Evolutionary conservation across 768 basidiomycete genomes (phyloP), one percentile per base, ranked within the genome.

Genomic region (Boletus huronensis): DNA sequence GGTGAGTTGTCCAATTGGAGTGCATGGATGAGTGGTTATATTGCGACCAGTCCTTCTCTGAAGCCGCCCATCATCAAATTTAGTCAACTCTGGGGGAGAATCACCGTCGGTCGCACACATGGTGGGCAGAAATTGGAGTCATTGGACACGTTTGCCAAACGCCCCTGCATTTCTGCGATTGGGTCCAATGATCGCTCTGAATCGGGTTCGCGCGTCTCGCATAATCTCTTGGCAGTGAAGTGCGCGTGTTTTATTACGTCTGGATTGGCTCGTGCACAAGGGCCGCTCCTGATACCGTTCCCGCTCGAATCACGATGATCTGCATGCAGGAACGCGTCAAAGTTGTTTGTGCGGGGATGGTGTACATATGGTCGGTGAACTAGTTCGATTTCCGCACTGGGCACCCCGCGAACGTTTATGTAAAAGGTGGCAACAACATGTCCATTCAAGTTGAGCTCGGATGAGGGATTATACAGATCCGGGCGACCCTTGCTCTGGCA

Each of bases 331-430:
- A 36, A 38, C n/a, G 10, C 38, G 16, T 39, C 38, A 5, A 19
- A 11, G n/a, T 6, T 13, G 38, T 39, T 39, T 11, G 8, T n/a
- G 42, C 43, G 28, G n/a, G 11, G 28, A 7, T 7, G 29, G 43
- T 9, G 34, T 23, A 3, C 14, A 13, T 0, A 32, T 42, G 49
- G 45, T 45, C n/a, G 44, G 32, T 26, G 57, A 64, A 23, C 65
- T 19, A 44, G 65, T 52, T 64, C 62, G 44, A 11, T 52, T 61
- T 38, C 64, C 38, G 43, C 25, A 53, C 6, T 25, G 1, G 40
- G 5, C 13, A 34, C 32, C 7, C 51, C 42, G 36, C 32, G 50
- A 44, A 31, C 1, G 1, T 21, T 47, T 52, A 50, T 45, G 46
- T 59, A 43, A 52, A 46, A 6, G 11, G 25, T 45, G 23, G 31